A percentile compares a stretch with the other conserved stretches of the same genome.
Conservation (phyloP, 2,329 filamentous ascomycete genomes). For the Macrophomina pseudophaseolina region DNA sequence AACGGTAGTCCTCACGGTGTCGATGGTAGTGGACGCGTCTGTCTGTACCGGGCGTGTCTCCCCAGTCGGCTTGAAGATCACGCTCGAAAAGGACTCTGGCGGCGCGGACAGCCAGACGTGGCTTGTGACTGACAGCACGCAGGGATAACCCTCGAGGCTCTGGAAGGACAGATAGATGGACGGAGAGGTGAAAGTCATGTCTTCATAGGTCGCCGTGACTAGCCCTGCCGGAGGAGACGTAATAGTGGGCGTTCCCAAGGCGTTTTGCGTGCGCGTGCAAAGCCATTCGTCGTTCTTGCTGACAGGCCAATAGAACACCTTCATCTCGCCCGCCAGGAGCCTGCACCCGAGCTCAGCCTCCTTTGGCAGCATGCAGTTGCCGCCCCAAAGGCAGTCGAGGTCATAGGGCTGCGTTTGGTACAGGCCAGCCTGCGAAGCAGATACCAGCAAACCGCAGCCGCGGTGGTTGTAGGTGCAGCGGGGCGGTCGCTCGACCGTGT, state of each 20-base stretch:
- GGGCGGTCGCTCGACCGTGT: neutral
- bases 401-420: neutral
- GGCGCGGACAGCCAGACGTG: no score
- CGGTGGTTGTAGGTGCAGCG: constrained; percentile 6
- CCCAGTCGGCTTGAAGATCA: no score
- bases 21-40: neutral
- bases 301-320: neutral
- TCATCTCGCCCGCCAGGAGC: neutral
- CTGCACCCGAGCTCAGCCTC: neutral
- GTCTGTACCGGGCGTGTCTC: neutral
- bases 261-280: neutral
- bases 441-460: neutral
- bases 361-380: neutral
- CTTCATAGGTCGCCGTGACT: neutral
- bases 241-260: neutral
- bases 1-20: neutral
- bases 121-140: no score
- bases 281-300: neutral
- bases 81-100: no score
- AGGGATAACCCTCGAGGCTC: no score
- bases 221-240: neutral
- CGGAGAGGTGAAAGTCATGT: neutral
- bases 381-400: neutral
- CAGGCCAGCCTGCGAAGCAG: neutral
- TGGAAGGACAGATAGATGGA: neutral